Base-by-base conservation (phyloP, 176 grass and related monocot species). In the Oryza rufipogon region DNA sequence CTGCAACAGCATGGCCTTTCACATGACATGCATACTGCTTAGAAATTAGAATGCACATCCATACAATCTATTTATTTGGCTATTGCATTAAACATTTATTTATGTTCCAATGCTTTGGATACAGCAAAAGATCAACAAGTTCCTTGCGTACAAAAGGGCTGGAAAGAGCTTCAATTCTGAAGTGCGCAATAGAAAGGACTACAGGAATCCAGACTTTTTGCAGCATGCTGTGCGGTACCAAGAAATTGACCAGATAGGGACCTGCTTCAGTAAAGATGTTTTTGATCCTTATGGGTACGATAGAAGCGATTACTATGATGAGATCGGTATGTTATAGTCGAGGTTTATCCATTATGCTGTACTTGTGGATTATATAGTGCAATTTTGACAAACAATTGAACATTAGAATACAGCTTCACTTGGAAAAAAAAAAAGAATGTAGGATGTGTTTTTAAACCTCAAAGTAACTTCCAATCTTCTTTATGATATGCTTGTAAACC, bases 151-250 rank as follows among this genome's bases (percentile, higher is more conserved):
- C 64, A 89, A 86, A 87, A 94, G 79, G 74, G 60, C 84, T 60
- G 96, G 91, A 65, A 99, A 95, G 86, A 96, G 93, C 87, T 99
- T 99, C 78, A 99, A 99, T 81, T 88, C 78, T 87, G 96, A 99
- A 90, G 88, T 99, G 51, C 89, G 96, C 75, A 96, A 96, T 60
- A 99, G 86, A 84, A 99, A 96, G 88, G 93, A 96, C 39, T 99
- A 99, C 78, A 80, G 81, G 80, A 99, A 99, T 89, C 96, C 93
- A 41, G 91, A 99, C 68, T 99, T 99, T 71, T 84, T 99, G 90
- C 96, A 94, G 83, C 91, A 99, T 91, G 93, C 96, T 77, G 93
- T 96, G 80, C 87, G 96, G n/a, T 99, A 99, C 68, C 96, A 99
- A 88, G 96, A 95, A 69, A 99, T 99, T 5, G 88, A 99, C 85